Evolutionary conservation across 805 yeast genomes (phyloP), one percentile per base, ranked within the genome.

Genomic region (Starmerella apis): DNA sequence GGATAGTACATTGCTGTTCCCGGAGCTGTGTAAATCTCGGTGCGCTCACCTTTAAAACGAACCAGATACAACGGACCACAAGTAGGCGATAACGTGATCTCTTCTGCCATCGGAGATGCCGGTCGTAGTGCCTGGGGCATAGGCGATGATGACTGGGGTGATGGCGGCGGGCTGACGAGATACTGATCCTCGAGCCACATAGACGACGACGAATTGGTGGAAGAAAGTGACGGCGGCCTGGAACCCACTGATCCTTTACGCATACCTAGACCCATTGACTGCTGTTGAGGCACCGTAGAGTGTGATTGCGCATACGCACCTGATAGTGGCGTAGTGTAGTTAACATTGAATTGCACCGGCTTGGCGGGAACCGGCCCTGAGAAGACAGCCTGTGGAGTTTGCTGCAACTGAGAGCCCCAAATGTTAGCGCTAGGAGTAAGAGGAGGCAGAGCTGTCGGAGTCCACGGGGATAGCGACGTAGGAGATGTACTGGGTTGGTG

Each of bases 41-140:
- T 67, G 38, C 96, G 71, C 8, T 86, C 85, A 25, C 81, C 78
- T 63, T 87, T 86, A 68, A 86, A 86, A 49, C 80, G 79, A 37
- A 86, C 83, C 41, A 82, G 66, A 31, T 79, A 75, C 49, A 84
- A 70, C 7, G 69, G 66, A 8, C 60, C 63, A 10, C 58, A 31
- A 3, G 57, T 44, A 13, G 56, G 41, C 3, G 59, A 55, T 24
- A 56, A 50, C 11, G 44, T 44, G 22, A 48, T 36, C 18, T 39
- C 49, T 7, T 52, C 54, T 8, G 43, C 32, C 5, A 6, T 18
- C 4, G 44, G 30, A 4, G 23, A 16, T 5, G 49, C 32, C 16
- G 48, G 33, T 13, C 32, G 43, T 9, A 18, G 18, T 13, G 32
- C 24, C 25, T 14, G 24, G 3, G 42, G 33, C 18, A 33, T 31